These are phyloP conservation scores for Phytophthora vignae DNA, from an alignment of 352 stramenopile genomes.

Conservation along the genomic window DNA sequence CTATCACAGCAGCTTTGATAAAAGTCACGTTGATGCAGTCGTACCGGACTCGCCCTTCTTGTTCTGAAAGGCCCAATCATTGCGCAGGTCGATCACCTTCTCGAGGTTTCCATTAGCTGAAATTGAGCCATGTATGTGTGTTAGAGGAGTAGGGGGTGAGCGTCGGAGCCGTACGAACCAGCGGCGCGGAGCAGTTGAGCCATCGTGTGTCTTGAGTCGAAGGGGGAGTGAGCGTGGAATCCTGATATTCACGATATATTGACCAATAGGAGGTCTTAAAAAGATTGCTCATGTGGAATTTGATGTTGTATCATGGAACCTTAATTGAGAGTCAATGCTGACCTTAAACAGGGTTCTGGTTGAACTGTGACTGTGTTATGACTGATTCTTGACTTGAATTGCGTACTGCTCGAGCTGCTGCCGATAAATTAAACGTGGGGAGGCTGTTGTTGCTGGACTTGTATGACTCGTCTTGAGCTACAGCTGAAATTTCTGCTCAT, in stretches of 20 bases:
- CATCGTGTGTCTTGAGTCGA: slow-evolving; percentile 31
- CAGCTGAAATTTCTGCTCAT: slow-evolving; percentile 24
- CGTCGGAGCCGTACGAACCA: slow-evolving; percentile 21
- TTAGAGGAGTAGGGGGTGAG: background rate
- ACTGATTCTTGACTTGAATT: background rate
- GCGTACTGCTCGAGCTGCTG: background rate
- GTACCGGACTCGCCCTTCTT: slow-evolving; percentile 85
- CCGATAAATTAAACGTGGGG: slow-evolving; percentile 39
- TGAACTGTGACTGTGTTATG: background rate
- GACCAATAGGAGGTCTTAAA: slow-evolving; percentile 9
- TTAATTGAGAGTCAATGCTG: background rate
- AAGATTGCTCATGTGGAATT: slow-evolving; percentile 15
- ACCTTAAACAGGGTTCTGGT: background rate
- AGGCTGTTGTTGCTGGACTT: background rate
- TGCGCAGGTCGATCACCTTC: slow-evolving; percentile 71
- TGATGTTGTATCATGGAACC: slow-evolving; percentile 16
- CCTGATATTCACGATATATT: slow-evolving; percentile 4
- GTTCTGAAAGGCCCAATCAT: slow-evolving; percentile 79
- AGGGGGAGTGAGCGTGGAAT: background rate
- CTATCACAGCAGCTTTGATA: background rate
- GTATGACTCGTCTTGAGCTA: slow-evolving; percentile 1
- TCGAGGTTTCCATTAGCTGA: slow-evolving; percentile 79
- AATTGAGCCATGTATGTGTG: background rate
- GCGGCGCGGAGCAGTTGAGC: slow-evolving; percentile 58
- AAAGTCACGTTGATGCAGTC: background rate